phyloP scores from a whole-genome alignment of 441 rosid species.

The Rhodomyrtus psidioides region DNA sequence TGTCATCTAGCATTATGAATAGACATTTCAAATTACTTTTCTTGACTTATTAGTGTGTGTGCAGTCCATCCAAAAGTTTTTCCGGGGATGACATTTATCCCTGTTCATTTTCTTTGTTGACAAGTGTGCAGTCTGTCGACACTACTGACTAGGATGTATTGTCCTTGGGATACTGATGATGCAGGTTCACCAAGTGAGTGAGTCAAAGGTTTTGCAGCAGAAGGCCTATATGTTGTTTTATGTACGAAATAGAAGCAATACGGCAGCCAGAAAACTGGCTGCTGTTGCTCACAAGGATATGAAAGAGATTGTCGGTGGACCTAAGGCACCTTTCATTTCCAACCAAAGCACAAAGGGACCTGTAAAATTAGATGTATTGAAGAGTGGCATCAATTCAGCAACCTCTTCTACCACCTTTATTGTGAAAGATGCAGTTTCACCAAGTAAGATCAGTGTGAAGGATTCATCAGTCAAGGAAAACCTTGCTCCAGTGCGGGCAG shows the following conservation, averaged over 20 bases:
- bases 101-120: background rate
- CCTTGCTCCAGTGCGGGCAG: background rate
- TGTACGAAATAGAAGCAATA: slow-evolving; percentile 71
- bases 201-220: slow-evolving; percentile 70
- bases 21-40: background rate
- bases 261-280: slow-evolving; percentile 31
- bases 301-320: slow-evolving; percentile 28
- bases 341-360: slow-evolving; percentile 30
- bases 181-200: slow-evolving; percentile 81
- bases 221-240: slow-evolving; percentile 98
- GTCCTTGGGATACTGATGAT: slow-evolving; percentile 11
- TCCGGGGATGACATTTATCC: background rate
- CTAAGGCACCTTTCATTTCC: slow-evolving; percentile 16
- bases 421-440: slow-evolving; percentile 18
- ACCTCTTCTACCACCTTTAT: slow-evolving; percentile 14
- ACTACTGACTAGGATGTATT: slow-evolving; percentile 1
- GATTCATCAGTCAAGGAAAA: background rate
- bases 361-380: slow-evolving; percentile 20
- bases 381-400: slow-evolving; percentile 7
- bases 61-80: background rate
- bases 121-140: background rate
- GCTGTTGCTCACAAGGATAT: slow-evolving; percentile 29
- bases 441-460: background rate
- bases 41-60: no score
- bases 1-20: background rate